Evolutionary conservation across 1,284 basidiomycete species (phyloP).

Genomic region (Limonomyces culmigenus): DNA sequence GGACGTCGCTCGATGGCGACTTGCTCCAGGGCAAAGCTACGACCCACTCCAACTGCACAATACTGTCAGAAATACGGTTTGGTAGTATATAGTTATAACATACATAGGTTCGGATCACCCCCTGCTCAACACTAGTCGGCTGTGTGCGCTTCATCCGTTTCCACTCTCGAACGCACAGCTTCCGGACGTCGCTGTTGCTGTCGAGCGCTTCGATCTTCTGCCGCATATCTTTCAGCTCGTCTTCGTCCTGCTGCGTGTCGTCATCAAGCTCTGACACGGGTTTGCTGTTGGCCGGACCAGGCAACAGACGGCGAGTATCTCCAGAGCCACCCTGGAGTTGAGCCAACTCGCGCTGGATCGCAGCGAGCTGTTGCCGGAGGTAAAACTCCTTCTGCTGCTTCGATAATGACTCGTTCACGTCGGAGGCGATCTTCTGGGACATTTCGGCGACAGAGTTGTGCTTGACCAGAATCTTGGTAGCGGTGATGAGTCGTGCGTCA

Average conservation of each 20-base stretch:
- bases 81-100: slow-evolving; percentile 11
- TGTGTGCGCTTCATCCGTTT: slow-evolving; percentile 58
- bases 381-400: slow-evolving; percentile 76
- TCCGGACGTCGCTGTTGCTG: slow-evolving; percentile 58
- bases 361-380: slow-evolving; percentile 74
- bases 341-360: slow-evolving; percentile 77
- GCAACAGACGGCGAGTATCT: not conserved
- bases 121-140: slow-evolving; percentile 61
- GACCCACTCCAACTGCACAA: slow-evolving; percentile 64
- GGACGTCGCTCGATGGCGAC: slow-evolving; percentile 12
- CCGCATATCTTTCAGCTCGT: slow-evolving; percentile 65
- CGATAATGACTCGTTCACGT: slow-evolving; percentile 63
- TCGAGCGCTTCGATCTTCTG: slow-evolving; percentile 69
- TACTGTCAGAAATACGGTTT: not conserved
- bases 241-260: slow-evolving; percentile 60
- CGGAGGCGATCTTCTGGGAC: slow-evolving; percentile 55
- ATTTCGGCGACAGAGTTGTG: slow-evolving; percentile 62
- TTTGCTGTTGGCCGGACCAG: slow-evolving; percentile 4
- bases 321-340: slow-evolving; percentile 20
- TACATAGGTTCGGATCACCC: slow-evolving; percentile 64
- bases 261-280: slow-evolving; percentile 43
- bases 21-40: slow-evolving; percentile 61
- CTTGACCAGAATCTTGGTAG: slow-evolving; percentile 53
- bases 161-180: slow-evolving; percentile 75
- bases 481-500: slow-evolving; percentile 41